phyloP scores from a whole-genome alignment of 805 yeast genomes.

The Ogataea allantospora region DNA sequence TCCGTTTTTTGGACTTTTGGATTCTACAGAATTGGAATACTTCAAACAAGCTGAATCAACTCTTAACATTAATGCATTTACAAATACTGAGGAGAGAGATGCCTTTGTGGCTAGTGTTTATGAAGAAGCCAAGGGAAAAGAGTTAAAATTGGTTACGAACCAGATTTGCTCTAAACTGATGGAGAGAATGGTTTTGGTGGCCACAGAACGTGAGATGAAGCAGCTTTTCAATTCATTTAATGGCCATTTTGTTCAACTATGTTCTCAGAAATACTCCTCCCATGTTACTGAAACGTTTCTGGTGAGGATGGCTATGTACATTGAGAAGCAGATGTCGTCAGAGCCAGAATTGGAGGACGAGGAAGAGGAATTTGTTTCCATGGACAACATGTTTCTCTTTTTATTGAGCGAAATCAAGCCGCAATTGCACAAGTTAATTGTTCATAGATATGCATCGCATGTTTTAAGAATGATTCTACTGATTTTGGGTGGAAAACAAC shows the following conservation, averaged over 20 bases:
- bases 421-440: constrained; percentile 54
- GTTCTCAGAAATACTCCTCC: constrained; percentile 88
- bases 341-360: constrained; percentile 35
- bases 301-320: constrained; percentile 67
- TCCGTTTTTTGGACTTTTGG: constrained; percentile 83
- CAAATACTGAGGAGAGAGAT: constrained; percentile 63
- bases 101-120: constrained; percentile 76
- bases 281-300: constrained; percentile 89
- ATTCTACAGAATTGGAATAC: constrained; percentile 80
- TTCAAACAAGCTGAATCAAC: constrained; percentile 92
- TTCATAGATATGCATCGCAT: constrained; percentile 86
- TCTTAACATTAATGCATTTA: constrained; percentile 76
- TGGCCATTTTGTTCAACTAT: constrained; percentile 72
- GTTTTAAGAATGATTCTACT: constrained; percentile 71
- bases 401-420: constrained; percentile 70
- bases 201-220: constrained; percentile 64
- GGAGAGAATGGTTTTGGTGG: constrained; percentile 76
- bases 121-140: constrained; percentile 86
- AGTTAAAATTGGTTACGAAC: constrained; percentile 86
- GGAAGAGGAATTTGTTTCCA: constrained; percentile 44
- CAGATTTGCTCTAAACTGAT: constrained; percentile 92
- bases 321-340: constrained; percentile 65
- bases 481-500: constrained; percentile 70
- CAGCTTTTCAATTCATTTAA: constrained; percentile 62
- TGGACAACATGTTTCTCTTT: constrained; percentile 64